Percentiles rank a stretch among this genome's conserved stretches.
Conservation (phyloP, 495 filamentous ascomycete species). For the Penicillium chermesinum region DNA sequence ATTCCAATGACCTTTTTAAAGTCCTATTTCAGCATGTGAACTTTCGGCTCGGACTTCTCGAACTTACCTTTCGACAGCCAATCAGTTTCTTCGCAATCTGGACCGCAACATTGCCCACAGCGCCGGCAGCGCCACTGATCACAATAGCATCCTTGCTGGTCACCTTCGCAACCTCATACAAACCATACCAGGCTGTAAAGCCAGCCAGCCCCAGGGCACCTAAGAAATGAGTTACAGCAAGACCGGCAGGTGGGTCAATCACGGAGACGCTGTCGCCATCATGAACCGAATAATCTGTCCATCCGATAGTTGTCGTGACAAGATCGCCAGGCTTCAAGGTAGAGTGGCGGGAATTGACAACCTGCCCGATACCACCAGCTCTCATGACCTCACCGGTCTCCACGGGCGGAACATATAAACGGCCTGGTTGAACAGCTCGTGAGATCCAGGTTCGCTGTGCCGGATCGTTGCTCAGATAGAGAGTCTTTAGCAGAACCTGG, state of each 20-base stretch:
- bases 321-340: constrained; percentile 29
- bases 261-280: constrained; percentile 28
- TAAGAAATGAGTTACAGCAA: constrained; percentile 42
- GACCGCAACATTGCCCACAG: constrained; percentile 41
- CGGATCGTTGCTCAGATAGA: constrained; percentile 65
- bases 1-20: constrained; percentile 45
- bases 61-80: constrained; percentile 44
- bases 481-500: constrained; percentile 53
- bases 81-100: constrained; percentile 53
- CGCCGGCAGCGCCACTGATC: constrained; percentile 45
- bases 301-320: constrained; percentile 36
- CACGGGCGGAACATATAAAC: constrained; percentile 58
- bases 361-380: constrained; percentile 43
- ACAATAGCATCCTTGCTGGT: constrained; percentile 40
- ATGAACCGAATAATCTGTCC: constrained; percentile 48
- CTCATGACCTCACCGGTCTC: constrained; percentile 56
- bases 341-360: constrained; percentile 32
- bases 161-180: constrained; percentile 35
- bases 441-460: constrained; percentile 64
- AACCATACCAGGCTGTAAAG: constrained; percentile 49
- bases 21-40: background rate
- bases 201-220: constrained; percentile 47
- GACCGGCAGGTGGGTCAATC: constrained; percentile 26
- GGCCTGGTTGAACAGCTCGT: constrained; percentile 31
- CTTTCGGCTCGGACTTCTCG: too few relatives aligned